Percentiles rank a stretch among this genome's conserved stretches.
phyloP scores from a whole-genome alignment of 148 eudicot genomes.

The Euryodendron excelsum region DNA sequence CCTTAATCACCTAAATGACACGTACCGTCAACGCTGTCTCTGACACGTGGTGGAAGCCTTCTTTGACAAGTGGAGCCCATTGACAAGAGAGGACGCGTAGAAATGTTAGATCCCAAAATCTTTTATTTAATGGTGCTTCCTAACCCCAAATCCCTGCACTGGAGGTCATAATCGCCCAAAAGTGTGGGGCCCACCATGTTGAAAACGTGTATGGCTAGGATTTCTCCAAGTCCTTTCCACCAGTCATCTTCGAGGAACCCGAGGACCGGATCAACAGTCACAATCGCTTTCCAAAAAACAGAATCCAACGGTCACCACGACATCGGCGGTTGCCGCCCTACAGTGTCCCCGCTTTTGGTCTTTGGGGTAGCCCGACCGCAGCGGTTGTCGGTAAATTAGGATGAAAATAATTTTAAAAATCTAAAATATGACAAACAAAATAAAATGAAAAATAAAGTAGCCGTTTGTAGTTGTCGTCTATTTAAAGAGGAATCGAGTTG shows the following conservation, averaged over 20 bases:
- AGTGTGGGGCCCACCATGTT: background rate
- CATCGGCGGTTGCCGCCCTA: conserved; percentile 47
- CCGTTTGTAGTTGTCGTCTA: conserved; percentile 19
- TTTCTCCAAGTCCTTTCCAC: conserved; percentile 5
- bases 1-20: no score
- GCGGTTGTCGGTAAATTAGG: conserved; percentile 33
- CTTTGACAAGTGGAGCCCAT: no score
- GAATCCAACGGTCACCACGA: conserved; percentile 31
- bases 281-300: background rate
- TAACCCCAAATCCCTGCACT: no score
- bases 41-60: no score
- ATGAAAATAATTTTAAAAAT: background rate
- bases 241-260: background rate
- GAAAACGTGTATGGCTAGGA: conserved; percentile 18
- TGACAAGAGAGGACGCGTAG: no score
- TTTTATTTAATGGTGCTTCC: no score
- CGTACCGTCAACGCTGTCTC: no score
- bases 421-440: background rate
- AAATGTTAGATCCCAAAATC: no score
- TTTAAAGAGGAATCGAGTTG: conserved; percentile 6
- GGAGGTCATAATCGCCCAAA: no score
- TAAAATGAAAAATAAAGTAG: conserved; percentile 7
- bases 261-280: conserved; percentile 17
- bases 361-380: conserved; percentile 20
- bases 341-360: background rate